These are phyloP conservation scores for Trichosporon ovoides DNA, from an alignment of 1,284 basidiomycete genomes.

Conservation along the genomic window DNA sequence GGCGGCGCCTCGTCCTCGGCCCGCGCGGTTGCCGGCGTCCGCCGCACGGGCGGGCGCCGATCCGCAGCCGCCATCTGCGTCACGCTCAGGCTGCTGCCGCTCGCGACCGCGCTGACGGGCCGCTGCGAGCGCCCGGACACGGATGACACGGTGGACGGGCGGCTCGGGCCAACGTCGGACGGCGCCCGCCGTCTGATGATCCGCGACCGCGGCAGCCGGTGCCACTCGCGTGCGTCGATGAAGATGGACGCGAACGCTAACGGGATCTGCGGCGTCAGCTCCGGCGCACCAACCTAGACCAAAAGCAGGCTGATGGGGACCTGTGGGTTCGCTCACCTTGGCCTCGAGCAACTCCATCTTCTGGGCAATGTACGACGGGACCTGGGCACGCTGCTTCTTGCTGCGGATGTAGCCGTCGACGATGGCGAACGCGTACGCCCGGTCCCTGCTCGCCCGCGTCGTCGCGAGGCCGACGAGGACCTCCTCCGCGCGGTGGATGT, in stretches of 20 bases:
- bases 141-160: neutral
- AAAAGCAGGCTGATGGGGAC: too few species aligned
- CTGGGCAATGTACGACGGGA: neutral
- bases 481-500: neutral
- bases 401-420: neutral
- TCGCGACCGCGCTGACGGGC: neutral
- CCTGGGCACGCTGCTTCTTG: neutral
- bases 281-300: too few species aligned
- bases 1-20: slow-evolving; percentile 32
- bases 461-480: neutral
- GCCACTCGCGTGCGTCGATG: slow-evolving; percentile 14
- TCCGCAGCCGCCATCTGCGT: neutral
- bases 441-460: neutral
- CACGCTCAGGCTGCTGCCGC: neutral
- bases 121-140: neutral
- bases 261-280: slow-evolving; percentile 7
- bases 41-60: neutral
- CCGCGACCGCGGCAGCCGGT: slow-evolving; percentile 7
- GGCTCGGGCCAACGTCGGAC: neutral
- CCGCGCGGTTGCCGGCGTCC: neutral
- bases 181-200: neutral
- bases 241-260: slow-evolving; percentile 1
- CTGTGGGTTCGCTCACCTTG: neutral
- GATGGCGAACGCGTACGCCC: neutral
- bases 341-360: neutral